phyloP scores from a whole-genome alignment of 2,329 filamentous ascomycete species.

The Aureobasidium leucospermi region DNA sequence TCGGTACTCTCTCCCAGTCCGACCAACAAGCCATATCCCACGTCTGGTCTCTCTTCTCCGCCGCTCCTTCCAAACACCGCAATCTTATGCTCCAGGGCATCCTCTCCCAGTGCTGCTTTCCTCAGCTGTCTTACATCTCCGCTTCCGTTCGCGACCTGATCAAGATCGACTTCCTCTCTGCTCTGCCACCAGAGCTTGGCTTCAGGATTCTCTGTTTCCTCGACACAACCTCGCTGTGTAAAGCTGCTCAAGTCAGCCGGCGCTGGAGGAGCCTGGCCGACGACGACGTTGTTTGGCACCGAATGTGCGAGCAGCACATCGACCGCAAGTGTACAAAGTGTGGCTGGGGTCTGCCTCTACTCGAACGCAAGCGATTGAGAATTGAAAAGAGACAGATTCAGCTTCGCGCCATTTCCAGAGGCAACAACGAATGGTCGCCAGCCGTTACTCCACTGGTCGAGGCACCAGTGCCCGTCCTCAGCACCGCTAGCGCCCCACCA shows the following conservation, averaged over 20 bases:
- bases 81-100: slow-evolving; percentile 96
- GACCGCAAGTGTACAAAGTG: slow-evolving; percentile 91
- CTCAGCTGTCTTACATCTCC: slow-evolving; percentile 88
- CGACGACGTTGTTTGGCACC: slow-evolving; percentile 95
- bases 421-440: slow-evolving; percentile 47
- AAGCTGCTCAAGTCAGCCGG: slow-evolving; percentile 87
- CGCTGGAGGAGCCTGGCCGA: slow-evolving; percentile 87
- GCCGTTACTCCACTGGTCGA: slow-evolving; percentile 37
- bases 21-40: slow-evolving; percentile 96
- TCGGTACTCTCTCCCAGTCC: slow-evolving; percentile 70
- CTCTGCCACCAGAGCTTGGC: slow-evolving; percentile 80
- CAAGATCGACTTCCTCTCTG: slow-evolving; percentile 91
- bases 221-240: slow-evolving; percentile 89
- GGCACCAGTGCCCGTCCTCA: background rate
- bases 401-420: slow-evolving; percentile 55
- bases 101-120: slow-evolving; percentile 93
- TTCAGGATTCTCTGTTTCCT: slow-evolving; percentile 91
- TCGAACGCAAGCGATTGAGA: slow-evolving; percentile 80
- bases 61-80: slow-evolving; percentile 85
- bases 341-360: slow-evolving; percentile 83
- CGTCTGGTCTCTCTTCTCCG: slow-evolving; percentile 96
- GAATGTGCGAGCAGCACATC: slow-evolving; percentile 97
- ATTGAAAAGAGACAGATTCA: slow-evolving; percentile 83
- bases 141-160: slow-evolving; percentile 88
- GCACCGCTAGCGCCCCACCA: background rate